phyloP scores from a whole-genome alignment of 768 basidiomycete genomes.

The Tricholoma sp. region DNA sequence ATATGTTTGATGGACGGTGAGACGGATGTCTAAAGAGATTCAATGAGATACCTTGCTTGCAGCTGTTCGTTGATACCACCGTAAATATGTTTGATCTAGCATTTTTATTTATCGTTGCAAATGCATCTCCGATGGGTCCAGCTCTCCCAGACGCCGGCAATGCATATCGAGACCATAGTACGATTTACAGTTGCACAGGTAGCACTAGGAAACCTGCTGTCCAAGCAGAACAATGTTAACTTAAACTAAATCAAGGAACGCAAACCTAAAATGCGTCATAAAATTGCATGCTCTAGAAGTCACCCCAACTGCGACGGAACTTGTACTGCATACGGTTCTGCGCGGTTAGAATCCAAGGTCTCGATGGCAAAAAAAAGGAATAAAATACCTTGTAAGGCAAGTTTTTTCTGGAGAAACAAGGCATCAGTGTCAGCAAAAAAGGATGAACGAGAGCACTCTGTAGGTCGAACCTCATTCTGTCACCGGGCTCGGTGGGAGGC shows the following conservation, averaged over 20 bases:
- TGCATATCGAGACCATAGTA: slow-evolving; percentile 1
- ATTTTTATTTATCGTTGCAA: neutral
- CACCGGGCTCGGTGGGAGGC: slow-evolving; percentile 64
- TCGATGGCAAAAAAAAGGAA: neutral
- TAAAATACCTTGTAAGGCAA: slow-evolving; percentile 79
- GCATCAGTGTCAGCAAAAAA: slow-evolving; percentile 2
- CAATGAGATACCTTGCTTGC: neutral
- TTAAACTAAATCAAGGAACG: slow-evolving; percentile 16
- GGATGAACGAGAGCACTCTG: slow-evolving; percentile 1
- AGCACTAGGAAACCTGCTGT: neutral
- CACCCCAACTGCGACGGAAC: slow-evolving; percentile 84
- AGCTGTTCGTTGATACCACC: neutral
- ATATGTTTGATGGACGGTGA: slow-evolving; percentile 85
- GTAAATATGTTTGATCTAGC: neutral
- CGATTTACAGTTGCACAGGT: neutral
- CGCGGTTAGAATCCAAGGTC: slow-evolving; percentile 39
- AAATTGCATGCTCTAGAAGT: slow-evolving; percentile 48
- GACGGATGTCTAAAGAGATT: slow-evolving; percentile 2
- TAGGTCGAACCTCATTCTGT: slow-evolving; percentile 61
- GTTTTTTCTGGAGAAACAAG: slow-evolving; percentile 49
- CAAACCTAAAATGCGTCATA: slow-evolving; percentile 1
- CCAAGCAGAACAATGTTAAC: neutral
- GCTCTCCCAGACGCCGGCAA: neutral
- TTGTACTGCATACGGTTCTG: slow-evolving; percentile 78
- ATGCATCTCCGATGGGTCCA: neutral